Base-by-base conservation (phyloP, 805 yeast species). In the Komagataella kurtzmanii region DNA sequence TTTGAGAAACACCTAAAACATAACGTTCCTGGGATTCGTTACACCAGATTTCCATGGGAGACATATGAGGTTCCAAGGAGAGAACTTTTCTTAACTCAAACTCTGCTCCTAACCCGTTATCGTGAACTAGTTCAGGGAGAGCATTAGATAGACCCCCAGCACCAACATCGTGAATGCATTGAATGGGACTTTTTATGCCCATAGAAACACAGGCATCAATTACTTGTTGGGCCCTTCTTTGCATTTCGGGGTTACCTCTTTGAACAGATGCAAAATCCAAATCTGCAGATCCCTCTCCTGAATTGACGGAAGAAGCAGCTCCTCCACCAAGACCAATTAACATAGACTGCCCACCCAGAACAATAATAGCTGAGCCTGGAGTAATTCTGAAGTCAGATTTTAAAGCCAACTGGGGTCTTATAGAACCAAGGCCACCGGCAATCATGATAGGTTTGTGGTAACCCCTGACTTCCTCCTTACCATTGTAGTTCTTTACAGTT, bases 41-140 rank as follows among this genome's bases (percentile, higher is more conserved):
- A 79, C 99, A 93, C 99, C 99, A 93, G 57, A 93, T 88, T 73
- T 93, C 99, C 96, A 93, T 88, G 52, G 99, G 98, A 4, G 98
- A 91, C 97, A 93, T 88, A 53, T 97, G 95, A 49, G 96, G 95
- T 68, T 93, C 99, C 57, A 89, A 77, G 44, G 89, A 83, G 52
- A 95, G 79, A 53, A 93, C 84, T 52, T 90, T 85, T 69, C 99
- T 81, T 57, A 93, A 76, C 68, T 93, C 97, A 57, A 93, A 93
- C 57, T 66, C 75, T 24, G 97, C 99, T 65, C 99, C 99, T 56
- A 93, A 76, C 57, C 86, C 93, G 65, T 93, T 93, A 67, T 93
- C 99, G 64, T 93, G 97, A 23, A 93, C 99, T 57, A 93, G 76
- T 71, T 93, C 99, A 7, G 99, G 97, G 59, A 93, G 74, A 7